phyloP scores from a whole-genome alignment of 2,329 filamentous ascomycete species.

The Diatrype stigma region DNA sequence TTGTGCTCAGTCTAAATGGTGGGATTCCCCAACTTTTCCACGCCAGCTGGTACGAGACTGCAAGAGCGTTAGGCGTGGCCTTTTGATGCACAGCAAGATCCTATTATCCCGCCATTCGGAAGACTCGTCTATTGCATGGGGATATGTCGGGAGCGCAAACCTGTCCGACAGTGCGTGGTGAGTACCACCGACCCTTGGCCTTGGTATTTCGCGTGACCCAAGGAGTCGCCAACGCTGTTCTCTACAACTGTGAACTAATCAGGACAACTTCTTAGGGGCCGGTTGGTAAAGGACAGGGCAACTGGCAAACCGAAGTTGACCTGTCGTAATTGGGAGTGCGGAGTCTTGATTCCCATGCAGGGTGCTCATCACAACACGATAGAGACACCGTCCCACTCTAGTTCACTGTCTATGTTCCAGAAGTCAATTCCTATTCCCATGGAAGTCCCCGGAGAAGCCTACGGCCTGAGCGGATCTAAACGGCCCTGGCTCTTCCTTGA shows the following conservation, averaged over 20 bases:
- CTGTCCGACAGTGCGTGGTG: conserved; percentile 90
- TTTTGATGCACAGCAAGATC: conserved; percentile 88
- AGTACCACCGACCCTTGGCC: conserved; percentile 27
- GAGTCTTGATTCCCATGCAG: conserved; percentile 67
- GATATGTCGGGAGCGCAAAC: conserved; percentile 87
- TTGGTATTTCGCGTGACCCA: background rate
- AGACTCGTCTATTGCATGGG: conserved; percentile 54
- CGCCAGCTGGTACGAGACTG: conserved; percentile 69
- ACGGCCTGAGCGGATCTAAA: conserved; percentile 21
- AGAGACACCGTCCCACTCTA: conserved; percentile 7
- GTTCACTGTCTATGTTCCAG: conserved; percentile 26
- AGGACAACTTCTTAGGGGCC: conserved; percentile 58
- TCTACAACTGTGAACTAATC: background rate
- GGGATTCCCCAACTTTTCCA: conserved; percentile 66
- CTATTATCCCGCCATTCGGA: conserved; percentile 42
- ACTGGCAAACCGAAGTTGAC: conserved; percentile 70
- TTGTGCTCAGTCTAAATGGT: conserved; percentile 72
- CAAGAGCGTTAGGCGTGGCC: conserved; percentile 61
- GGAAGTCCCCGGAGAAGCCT: conserved; percentile 31
- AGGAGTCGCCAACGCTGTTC: background rate
- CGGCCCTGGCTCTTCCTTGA: conserved; percentile 28
- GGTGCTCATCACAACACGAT: conserved; percentile 9
- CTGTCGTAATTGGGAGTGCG: conserved; percentile 94
- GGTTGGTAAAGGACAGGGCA: conserved; percentile 63
- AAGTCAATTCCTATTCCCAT: conserved; percentile 40